Evolutionary conservation across 208 protist species (phyloP), one percentile per base, ranked within the genome.

Genomic region (Acanthamoeba castellanii): DNA sequence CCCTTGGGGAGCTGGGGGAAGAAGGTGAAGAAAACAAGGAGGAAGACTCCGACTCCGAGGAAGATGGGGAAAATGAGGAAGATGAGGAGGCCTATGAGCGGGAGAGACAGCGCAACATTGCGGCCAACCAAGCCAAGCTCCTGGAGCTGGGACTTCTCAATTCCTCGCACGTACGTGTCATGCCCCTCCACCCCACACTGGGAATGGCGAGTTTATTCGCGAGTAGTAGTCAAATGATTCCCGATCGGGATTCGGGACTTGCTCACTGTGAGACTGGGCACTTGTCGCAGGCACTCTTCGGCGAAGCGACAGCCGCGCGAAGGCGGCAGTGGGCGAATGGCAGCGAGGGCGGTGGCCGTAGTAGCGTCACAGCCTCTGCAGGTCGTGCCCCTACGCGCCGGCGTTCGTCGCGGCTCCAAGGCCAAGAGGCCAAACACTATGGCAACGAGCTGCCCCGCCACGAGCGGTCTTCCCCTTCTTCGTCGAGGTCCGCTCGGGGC

Each of bases 351-450:
- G 72, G 20, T 3, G 22, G 68, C 32, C 68, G 30, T 2, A 11
- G 14, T 47, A 2, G 2, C 7, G 42, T 4, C n/a, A 22, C 25
- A 50, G 42, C 6, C 25, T 5, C 8, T 42, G 70, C 34, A 22
- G 34, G 20, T 9, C 20, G 25, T 8, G 4, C n/a, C 5, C 11
- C 32, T n/a, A 8, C 30, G 16, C 72, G 72, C n/a, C 72, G 72
- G 25, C 72, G 72, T 11, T 81, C 72, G 37, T 42, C 72, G 22
- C 72, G 72, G 72, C 42, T 81, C 18, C 72, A 81, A 47, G 72
- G 72, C 3, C 72, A 81, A 25, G 72, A 81, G 30, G 32, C 72
- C 72, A 81, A 81, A 32, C 72, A 81, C 34, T 81, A 81, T 16
- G 16, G 14, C 72, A 34, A 81, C 37, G 37, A 42, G 42, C 42